Evolutionary conservation across 345 rosid species (phyloP).

Genomic region (Aquilaria yunnanensis): DNA sequence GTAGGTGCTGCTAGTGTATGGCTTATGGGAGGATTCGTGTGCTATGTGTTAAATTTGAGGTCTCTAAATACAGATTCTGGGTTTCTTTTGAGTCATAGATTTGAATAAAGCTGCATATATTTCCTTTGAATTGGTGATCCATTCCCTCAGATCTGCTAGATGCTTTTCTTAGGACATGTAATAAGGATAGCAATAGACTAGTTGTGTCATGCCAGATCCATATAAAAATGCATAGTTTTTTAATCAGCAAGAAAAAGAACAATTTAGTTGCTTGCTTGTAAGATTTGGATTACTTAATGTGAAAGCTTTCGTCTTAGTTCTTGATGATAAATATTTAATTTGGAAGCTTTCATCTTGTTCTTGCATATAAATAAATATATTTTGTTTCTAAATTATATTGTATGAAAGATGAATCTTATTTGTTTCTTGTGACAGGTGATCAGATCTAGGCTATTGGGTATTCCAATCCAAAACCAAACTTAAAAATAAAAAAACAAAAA

Average conservation of each 20-base stretch:
- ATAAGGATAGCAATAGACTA: not conserved
- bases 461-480: not conserved
- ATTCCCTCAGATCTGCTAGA: too few species aligned
- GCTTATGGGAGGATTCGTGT: conserved; percentile 19
- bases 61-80: conserved; percentile 3
- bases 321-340: too few species aligned
- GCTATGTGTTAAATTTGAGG: conserved; percentile 6
- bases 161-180: too few species aligned
- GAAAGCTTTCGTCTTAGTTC: too few species aligned
- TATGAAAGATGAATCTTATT: too few species aligned
- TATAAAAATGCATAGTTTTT: too few species aligned
- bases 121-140: not conserved
- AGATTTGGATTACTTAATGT: too few species aligned
- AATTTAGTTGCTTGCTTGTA: too few species aligned
- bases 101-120: not conserved
- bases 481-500: not conserved
- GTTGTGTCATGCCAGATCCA: not conserved
- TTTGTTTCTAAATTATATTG: too few species aligned
- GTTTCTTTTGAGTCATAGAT: not conserved
- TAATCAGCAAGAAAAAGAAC: too few species aligned
- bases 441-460: not conserved
- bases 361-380: too few species aligned
- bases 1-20: conserved; percentile 24
- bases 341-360: too few species aligned
- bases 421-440: conserved; percentile 8